Evolutionary conservation across 1,284 basidiomycete genomes (phyloP).

Genomic region (Ceratobasidium sp.): DNA sequence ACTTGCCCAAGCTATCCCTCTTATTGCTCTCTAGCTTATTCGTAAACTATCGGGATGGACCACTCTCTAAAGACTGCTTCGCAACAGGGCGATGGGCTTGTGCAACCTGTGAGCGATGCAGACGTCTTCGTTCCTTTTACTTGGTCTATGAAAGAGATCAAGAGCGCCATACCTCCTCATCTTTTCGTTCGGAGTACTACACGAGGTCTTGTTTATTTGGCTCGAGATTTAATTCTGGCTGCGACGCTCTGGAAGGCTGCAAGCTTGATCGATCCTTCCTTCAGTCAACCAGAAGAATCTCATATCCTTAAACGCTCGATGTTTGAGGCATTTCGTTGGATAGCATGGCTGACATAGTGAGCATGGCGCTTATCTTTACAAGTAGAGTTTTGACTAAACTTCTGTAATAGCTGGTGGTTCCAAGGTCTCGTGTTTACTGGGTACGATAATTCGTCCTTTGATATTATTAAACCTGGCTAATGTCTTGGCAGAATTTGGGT

Average conservation of each 20-base stretch:
- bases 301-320: slow-evolving; percentile 51
- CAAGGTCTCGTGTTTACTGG: slow-evolving; percentile 63
- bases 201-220: slow-evolving; percentile 57
- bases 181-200: slow-evolving; percentile 59
- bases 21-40: too few relatives aligned
- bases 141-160: slow-evolving; percentile 63
- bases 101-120: not conserved
- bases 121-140: slow-evolving; percentile 10
- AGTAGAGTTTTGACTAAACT: not conserved
- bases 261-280: slow-evolving; percentile 60
- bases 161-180: slow-evolving; percentile 63
- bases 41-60: not conserved
- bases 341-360: slow-evolving; percentile 54
- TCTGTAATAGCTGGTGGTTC: slow-evolving; percentile 65
- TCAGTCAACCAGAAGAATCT: slow-evolving; percentile 50
- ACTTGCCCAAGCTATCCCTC: too few relatives aligned
- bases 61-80: not conserved
- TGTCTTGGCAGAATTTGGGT: slow-evolving; percentile 65
- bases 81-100: too few relatives aligned
- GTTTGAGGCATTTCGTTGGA: slow-evolving; percentile 58
- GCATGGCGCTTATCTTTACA: not conserved
- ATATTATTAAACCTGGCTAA: not conserved
- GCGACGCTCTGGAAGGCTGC: slow-evolving; percentile 60
- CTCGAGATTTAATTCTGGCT: slow-evolving; percentile 62
- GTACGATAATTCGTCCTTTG: not conserved